A percentile compares a stretch with the other conserved stretches of the same genome.
Evolutionary conservation across 257 asterid genomes (phyloP).

Genomic region (Voacanga thouarsii): DNA sequence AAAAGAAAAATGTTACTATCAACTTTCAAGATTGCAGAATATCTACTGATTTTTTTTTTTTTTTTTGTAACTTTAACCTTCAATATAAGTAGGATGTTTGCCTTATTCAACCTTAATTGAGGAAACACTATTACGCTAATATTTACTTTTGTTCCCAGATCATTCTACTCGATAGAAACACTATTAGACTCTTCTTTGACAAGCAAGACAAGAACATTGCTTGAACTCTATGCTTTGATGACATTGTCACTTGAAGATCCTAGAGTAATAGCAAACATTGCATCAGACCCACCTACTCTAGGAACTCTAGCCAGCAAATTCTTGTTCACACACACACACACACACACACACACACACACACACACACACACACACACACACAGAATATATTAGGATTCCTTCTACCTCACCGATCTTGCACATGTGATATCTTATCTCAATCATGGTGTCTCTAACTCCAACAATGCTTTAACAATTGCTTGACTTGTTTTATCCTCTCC

Average conservation of each 20-base stretch:
- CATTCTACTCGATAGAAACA: slow-evolving; percentile 61
- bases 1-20: background rate
- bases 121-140: slow-evolving; percentile 55
- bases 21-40: background rate
- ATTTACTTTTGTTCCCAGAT: slow-evolving; percentile 54
- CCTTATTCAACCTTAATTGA: slow-evolving; percentile 44
- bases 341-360: too few relatives aligned
- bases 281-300: slow-evolving; percentile 97
- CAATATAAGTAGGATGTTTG: background rate
- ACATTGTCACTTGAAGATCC: slow-evolving; percentile 58
- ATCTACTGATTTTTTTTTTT: background rate
- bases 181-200: slow-evolving; percentile 89
- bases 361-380: too few relatives aligned
- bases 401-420: too few relatives aligned
- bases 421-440: too few relatives aligned
- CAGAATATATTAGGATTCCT: too few relatives aligned
- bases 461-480: too few relatives aligned
- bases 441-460: too few relatives aligned
- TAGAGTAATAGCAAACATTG: slow-evolving; percentile 79
- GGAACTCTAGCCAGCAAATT: slow-evolving; percentile 87
- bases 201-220: slow-evolving; percentile 71
- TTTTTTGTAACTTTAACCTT: background rate
- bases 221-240: slow-evolving; percentile 65
- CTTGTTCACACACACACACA: too few relatives aligned
- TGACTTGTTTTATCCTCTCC: too few relatives aligned